Conservation (phyloP, 495 filamentous ascomycete species). For the Bombardia bombarda region DNA sequence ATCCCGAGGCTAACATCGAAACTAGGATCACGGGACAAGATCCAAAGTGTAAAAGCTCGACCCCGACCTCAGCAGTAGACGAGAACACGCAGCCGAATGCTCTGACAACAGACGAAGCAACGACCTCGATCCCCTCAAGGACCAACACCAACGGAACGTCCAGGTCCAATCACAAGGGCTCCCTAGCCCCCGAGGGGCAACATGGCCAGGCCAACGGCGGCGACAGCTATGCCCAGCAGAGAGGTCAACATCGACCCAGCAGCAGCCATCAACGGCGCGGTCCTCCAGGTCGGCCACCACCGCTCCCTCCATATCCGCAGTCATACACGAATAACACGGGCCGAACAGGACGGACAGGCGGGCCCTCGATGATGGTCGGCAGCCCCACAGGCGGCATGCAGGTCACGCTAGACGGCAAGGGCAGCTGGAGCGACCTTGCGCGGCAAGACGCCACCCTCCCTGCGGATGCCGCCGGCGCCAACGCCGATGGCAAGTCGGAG, state of each 20-base stretch:
- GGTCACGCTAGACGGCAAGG: slow-evolving; percentile 79
- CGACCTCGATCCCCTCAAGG: slow-evolving; percentile 16
- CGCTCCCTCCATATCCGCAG: slow-evolving; percentile 42
- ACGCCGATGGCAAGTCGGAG: slow-evolving; percentile 28
- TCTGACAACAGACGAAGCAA: slow-evolving; percentile 37
- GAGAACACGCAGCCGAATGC: slow-evolving; percentile 25
- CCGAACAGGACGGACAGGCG: slow-evolving; percentile 23
- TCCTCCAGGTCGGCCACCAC: slow-evolving; percentile 24
- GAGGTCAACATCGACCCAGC: slow-evolving; percentile 18
- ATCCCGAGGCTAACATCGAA: slow-evolving; percentile 1
- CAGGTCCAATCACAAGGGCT: slow-evolving; percentile 10
- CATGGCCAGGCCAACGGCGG: no score
- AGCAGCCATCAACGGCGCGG: slow-evolving; percentile 17
- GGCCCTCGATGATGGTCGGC: slow-evolving; percentile 50
- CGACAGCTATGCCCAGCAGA: no score
- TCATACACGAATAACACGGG: slow-evolving; percentile 24
- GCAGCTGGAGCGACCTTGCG: slow-evolving; percentile 84
- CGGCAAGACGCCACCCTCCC: slow-evolving; percentile 74
- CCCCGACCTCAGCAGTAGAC: slow-evolving; percentile 5
- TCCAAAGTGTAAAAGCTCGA: slow-evolving; percentile 1
- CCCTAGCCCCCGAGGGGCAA: slow-evolving; percentile 11
- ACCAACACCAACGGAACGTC: slow-evolving; percentile 16
- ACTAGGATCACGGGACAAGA: slow-evolving; percentile 14
- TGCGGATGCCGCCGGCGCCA: slow-evolving; percentile 50
- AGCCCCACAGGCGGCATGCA: slow-evolving; percentile 81